phyloP scores from a whole-genome alignment of 805 yeast genomes.

The Starmerella apis region DNA sequence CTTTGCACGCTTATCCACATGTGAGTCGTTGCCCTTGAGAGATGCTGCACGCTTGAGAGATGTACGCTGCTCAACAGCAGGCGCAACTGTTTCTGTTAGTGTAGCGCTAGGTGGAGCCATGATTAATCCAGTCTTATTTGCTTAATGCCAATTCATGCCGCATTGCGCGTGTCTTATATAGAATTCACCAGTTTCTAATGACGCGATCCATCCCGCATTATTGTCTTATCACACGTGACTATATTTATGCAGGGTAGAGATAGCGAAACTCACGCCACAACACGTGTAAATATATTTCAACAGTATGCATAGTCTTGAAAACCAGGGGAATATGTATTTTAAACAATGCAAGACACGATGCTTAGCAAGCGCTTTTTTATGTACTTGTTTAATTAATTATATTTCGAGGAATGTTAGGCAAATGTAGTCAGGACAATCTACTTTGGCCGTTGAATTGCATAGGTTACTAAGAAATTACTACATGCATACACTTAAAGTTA shows the following conservation, averaged over 20 bases:
- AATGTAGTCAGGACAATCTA: no score
- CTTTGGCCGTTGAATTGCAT: not conserved
- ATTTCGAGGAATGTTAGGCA: no score
- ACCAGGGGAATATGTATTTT: no score
- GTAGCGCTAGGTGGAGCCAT: constrained; percentile 20
- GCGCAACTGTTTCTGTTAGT: not conserved
- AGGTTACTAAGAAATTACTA: not conserved
- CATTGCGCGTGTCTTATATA: not conserved
- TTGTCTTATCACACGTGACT: constrained; percentile 6
- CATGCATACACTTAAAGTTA: not conserved
- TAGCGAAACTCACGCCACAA: not conserved
- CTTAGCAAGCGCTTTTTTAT: no score
- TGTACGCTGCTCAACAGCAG: not conserved
- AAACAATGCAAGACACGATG: no score
- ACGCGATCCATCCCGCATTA: not conserved
- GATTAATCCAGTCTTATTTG: not conserved
- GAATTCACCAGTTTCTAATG: not conserved
- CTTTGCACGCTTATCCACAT: not conserved
- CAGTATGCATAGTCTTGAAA: no score
- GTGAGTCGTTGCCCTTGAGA: not conserved
- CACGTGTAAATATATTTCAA: not conserved
- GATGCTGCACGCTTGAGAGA: not conserved
- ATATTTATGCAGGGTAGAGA: not conserved
- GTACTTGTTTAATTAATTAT: not conserved
- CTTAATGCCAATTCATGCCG: not conserved